A percentile compares a stretch with the other conserved stretches of the same genome.
phyloP scores from a whole-genome alignment of 2,329 filamentous ascomycete species.

The Aschersonia sp. region DNA sequence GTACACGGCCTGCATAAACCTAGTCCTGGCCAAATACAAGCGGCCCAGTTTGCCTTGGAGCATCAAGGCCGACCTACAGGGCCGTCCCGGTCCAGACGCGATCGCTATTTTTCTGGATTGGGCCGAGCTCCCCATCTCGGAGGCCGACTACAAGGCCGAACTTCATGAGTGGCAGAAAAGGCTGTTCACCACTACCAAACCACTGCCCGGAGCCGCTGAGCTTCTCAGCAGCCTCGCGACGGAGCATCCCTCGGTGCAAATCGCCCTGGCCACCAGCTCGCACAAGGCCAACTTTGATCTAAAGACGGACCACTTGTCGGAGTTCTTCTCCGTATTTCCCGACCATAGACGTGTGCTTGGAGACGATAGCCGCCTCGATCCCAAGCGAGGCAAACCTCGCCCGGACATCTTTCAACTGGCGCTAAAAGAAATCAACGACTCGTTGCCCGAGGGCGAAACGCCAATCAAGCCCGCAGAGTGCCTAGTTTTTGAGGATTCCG shows the following conservation, averaged over 20 bases:
- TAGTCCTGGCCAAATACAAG: conserved; percentile 61
- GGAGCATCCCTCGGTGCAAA: conserved; percentile 38
- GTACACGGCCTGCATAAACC: conserved; percentile 75
- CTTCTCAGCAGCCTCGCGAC: conserved; percentile 39
- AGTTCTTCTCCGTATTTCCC: conserved; percentile 52
- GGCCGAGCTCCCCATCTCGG: conserved; percentile 68
- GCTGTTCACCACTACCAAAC: conserved; percentile 59
- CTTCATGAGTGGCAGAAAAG: conserved; percentile 50
- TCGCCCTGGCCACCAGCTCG: conserved; percentile 77
- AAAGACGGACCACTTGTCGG: conserved; percentile 51
- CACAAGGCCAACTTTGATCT: conserved; percentile 57
- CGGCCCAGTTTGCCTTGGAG: conserved; percentile 73
- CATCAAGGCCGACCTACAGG: conserved; percentile 75
- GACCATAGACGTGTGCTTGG: conserved; percentile 62
- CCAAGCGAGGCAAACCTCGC: conserved; percentile 79
- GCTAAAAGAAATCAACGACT: conserved; percentile 68
- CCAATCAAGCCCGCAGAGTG: conserved; percentile 72
- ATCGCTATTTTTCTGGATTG: conserved; percentile 53
- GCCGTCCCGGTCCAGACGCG: conserved; percentile 37
- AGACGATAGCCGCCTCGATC: conserved; percentile 64
- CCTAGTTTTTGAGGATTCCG: conserved; percentile 90
- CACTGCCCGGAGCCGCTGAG: conserved; percentile 62
- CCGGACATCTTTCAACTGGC: conserved; percentile 91
- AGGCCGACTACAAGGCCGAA: conserved; percentile 48
- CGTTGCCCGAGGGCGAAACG: conserved; percentile 45